A percentile compares a stretch with the other conserved stretches of the same genome.
These are phyloP conservation scores for Arabidopsis arenosa DNA, from an alignment of 345 rosid genomes.

Conservation along the genomic window DNA sequence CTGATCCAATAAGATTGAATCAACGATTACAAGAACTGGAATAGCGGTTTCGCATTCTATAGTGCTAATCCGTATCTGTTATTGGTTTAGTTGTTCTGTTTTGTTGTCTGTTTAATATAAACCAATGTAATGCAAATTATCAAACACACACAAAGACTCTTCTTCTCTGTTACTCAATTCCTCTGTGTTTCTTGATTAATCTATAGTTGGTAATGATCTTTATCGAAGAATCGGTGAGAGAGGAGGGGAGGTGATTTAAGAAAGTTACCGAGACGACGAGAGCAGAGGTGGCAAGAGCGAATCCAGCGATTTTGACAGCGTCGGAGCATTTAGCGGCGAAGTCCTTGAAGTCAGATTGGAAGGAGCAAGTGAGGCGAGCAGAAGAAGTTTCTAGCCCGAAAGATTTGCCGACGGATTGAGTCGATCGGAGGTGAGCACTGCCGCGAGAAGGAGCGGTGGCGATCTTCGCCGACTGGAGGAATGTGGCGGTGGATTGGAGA, in stretches of 20 bases:
- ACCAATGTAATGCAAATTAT: neutral
- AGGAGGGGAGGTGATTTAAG: neutral
- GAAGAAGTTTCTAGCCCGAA: constrained; percentile 62
- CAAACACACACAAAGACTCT: neutral
- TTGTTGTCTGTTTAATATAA: neutral
- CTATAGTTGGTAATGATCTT: neutral
- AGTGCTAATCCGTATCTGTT: neutral
- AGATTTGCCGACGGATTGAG: constrained; percentile 57
- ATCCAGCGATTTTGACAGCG: constrained; percentile 79
- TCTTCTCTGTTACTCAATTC: neutral
- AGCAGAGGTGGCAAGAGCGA: constrained; percentile 95
- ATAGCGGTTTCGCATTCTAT: neutral
- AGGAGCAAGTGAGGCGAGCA: constrained; percentile 75
- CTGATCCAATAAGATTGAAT: neutral
- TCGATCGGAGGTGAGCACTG: constrained; percentile 54
- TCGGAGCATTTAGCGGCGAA: constrained; percentile 72
- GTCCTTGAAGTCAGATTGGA: constrained; percentile 70
- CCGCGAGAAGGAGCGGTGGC: constrained; percentile 51
- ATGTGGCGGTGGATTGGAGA: constrained; percentile 85
- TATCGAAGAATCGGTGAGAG: neutral
- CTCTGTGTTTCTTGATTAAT: neutral
- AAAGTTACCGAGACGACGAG: constrained; percentile 82
- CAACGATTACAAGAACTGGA: neutral
- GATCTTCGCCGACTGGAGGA: constrained; percentile 78
- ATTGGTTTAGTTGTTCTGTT: neutral